Evolutionary conservation across 2,329 filamentous ascomycete species (phyloP).

Genomic region (Nigrospora oryzae): DNA sequence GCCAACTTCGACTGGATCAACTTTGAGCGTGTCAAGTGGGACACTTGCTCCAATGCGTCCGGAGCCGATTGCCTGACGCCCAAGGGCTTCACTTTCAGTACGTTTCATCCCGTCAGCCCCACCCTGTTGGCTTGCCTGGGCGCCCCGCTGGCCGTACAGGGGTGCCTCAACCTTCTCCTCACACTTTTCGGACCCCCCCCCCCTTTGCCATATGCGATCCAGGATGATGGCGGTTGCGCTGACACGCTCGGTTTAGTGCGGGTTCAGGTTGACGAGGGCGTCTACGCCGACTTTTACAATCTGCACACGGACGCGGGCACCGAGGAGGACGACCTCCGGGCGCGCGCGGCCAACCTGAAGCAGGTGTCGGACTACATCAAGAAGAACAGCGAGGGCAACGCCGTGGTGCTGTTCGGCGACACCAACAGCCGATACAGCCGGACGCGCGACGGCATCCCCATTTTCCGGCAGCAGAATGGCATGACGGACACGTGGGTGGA

Average conservation of each 20-base stretch:
- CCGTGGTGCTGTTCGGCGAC: constrained; percentile 57
- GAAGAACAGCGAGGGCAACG: constrained; percentile 46
- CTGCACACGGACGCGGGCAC: constrained; percentile 58
- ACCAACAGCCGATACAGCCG: constrained; percentile 58
- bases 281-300: constrained; percentile 58
- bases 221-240: too few relatives aligned
- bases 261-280: constrained; percentile 37
- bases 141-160: too few relatives aligned
- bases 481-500: constrained; percentile 54
- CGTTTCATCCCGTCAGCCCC: background rate
- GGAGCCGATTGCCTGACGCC: constrained; percentile 56
- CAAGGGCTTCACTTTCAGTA: constrained; percentile 58
- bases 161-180: too few relatives aligned
- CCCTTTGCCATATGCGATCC: too few relatives aligned
- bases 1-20: constrained; percentile 49
- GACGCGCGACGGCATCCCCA: constrained; percentile 38
- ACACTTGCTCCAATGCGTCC: constrained; percentile 45
- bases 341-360: constrained; percentile 49
- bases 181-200: too few relatives aligned
- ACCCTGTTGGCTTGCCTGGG: too few relatives aligned
- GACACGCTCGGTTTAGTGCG: constrained; percentile 30
- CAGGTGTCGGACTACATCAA: constrained; percentile 52
- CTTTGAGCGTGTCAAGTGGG: constrained; percentile 51
- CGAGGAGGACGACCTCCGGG: constrained; percentile 39
- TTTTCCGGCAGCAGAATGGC: constrained; percentile 41